Base-by-base conservation (phyloP, 352 stramenopile genomes). In the Globisporangium nunn region DNA sequence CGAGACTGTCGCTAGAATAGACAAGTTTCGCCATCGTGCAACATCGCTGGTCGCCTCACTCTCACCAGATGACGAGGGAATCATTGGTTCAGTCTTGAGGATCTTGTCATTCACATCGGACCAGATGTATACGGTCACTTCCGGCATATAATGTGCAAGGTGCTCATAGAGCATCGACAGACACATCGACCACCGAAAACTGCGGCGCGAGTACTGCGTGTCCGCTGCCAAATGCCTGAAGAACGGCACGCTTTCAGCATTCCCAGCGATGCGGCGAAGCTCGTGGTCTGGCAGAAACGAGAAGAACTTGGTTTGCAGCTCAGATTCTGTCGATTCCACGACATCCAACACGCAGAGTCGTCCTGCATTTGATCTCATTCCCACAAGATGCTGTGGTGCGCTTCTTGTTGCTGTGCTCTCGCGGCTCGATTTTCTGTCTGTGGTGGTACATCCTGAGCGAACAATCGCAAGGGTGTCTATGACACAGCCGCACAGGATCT, bases 71-170 rank as follows among this genome's bases (percentile, higher is more conserved):
- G 61, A 52, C 2, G 37, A 11, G 8, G 76, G 62, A 7, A 91
- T 71, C 6, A 74, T 68, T 2, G 81, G 82, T 49, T 91, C 82
- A 5, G 86, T 58, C 23, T 87, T 81, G 28, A 69, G 53, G 8
- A 87, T 67, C 8, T 83, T 87, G 55, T 87, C 76, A 46, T 64
- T 73, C 35, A 87, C 68, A 31, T 88, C 74, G 1, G 60, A 55
- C 80, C 80, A 93, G 54, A 91, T 83, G 62, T 81, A 88, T 10
- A 67, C 64, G 1, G 68, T 69, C 28, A 90, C 70, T n/a, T 86
- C 71, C 6, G 82, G 74, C 33, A 71, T 66, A 56, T 61, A 66
- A 3, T 60, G 59, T n/a, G 53, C 59, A 1, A 93, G 51, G 3
- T 62, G 66, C 7, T 57, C 54, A 46, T 82, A 87, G 0, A 90